phyloP scores from a whole-genome alignment of 2,329 filamentous ascomycete species.

The Diplodia seriata region DNA sequence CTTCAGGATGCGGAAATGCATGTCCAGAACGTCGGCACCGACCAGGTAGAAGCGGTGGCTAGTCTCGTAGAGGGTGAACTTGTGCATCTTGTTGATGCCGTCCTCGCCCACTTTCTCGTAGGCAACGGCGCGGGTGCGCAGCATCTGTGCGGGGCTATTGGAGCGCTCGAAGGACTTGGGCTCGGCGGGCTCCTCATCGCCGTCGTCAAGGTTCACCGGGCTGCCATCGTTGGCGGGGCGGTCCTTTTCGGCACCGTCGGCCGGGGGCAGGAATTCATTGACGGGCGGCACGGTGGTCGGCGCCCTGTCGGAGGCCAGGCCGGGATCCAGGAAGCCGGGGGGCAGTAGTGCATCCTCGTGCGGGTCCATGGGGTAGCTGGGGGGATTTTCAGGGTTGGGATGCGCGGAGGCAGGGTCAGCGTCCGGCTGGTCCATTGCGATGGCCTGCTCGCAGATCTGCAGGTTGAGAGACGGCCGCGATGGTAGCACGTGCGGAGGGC shows the following conservation, averaged over 20 bases:
- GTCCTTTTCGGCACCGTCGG: conserved; percentile 14
- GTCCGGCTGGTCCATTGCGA: conserved; percentile 29
- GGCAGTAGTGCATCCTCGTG: conserved; percentile 24
- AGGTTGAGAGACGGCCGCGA: conserved; percentile 5
- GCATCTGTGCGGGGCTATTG: conserved; percentile 48
- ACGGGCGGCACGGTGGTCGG: conserved; percentile 23
- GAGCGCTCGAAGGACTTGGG: conserved; percentile 49
- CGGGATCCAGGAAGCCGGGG: conserved; percentile 18
- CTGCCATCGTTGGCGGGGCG: conserved; percentile 16
- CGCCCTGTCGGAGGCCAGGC: conserved; percentile 21
- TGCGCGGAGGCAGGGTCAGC: conserved; percentile 10
- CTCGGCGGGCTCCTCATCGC: conserved; percentile 50
- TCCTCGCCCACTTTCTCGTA: conserved; percentile 53
- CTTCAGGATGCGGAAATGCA: conserved; percentile 87
- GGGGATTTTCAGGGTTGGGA: conserved; percentile 9
- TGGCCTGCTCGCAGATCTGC: background rate
- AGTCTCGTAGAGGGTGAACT: conserved; percentile 97
- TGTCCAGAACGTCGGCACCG: conserved; percentile 88
- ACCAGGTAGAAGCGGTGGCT: conserved; percentile 93
- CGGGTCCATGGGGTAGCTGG: conserved; percentile 20
- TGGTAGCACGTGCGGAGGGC: conserved; percentile 21
- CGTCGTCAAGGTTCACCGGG: conserved; percentile 47
- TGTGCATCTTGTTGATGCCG: conserved; percentile 74
- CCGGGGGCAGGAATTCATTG: conserved; percentile 29
- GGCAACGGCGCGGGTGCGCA: conserved; percentile 47